Evolutionary conservation across 2,329 filamentous ascomycete species (phyloP), one percentile per base, ranked within the genome.

Genomic region (Teratosphaeria epicoccoides): DNA sequence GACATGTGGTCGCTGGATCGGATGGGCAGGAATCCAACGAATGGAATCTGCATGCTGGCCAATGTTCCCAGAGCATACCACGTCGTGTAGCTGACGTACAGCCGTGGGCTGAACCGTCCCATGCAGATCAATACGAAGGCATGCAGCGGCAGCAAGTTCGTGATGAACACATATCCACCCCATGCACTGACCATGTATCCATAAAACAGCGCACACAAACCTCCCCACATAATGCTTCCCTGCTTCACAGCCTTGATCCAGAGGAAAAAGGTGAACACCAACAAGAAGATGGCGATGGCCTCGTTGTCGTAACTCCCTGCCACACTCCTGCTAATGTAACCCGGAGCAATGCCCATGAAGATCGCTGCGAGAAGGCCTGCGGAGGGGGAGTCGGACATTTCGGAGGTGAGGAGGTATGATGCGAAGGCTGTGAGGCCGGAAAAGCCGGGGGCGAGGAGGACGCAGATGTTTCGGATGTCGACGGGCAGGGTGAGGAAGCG

Each of bases 101-200:
- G 76, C 54, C 93, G 83, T 53, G 87, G 85, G 76, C 90, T 97
- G 73, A 94, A 98, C 54, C 93, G 79, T 49, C 94, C 94, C 91
- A 98, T 98, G 73, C 86, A 88, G 65, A 98, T 85, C 60, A 98
- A 78, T 46, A 95, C 88, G 63, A 98, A 90, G 6, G 88, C 84
- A 71, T 98, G 93, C 60, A 98, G 81, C 33, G 93, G 93, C 54
- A 98, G 83, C 72, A 98, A 75, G 70, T 95, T 96, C 55, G 94
- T 98, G 67, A 98, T 98, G 80, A 98, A 98, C 65, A 95, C 93
- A 71, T 98, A 98, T 67, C 93, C 93, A 78, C 93, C 93, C 93
- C 93, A 98, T 17, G 94, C 95, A 47, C 91, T 93, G 58, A 98
- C 93, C 93, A 98, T 98, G 82, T 98, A 98, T 66, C 93, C 93